Percentiles rank a stretch among this genome's conserved stretches.
Conservation (phyloP, 129 eudicot species). For the Lonicera japonica region DNA sequence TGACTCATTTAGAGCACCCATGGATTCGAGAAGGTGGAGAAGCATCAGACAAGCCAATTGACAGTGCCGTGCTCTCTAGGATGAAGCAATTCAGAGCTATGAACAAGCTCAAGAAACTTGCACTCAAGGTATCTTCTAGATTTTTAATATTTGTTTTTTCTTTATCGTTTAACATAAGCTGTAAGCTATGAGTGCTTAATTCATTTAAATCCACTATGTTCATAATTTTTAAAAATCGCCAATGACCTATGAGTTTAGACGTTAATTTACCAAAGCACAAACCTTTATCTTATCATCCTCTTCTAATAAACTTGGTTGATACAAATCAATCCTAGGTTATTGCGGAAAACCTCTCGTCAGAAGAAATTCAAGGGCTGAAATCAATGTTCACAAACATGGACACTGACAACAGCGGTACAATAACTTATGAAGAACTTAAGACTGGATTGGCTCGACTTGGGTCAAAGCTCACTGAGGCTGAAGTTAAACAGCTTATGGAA, state of each 20-base stretch:
- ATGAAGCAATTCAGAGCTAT: conserved; percentile 98
- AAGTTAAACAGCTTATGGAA: conserved; percentile 93
- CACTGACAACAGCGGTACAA: conserved; percentile 81
- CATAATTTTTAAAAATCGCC: neutral
- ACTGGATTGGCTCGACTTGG: conserved; percentile 89
- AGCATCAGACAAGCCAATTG: conserved; percentile 93
- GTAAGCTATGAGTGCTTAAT: no score
- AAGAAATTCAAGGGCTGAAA: conserved; percentile 89
- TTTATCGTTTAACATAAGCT: neutral
- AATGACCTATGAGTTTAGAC: no score
- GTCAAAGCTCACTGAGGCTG: conserved; percentile 80
- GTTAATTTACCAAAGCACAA: no score
- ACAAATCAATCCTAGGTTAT: conserved; percentile 86
- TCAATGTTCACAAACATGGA: conserved; percentile 86
- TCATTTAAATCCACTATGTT: neutral
- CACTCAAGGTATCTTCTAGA: conserved; percentile 56
- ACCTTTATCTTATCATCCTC: no score
- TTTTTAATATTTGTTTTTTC: neutral
- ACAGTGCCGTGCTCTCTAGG: conserved; percentile 89
- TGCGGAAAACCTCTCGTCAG: conserved; percentile 81
- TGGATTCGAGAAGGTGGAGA: conserved; percentile 91
- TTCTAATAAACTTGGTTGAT: no score
- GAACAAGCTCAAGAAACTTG: conserved; percentile 96
- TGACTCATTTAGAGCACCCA: conserved; percentile 60
- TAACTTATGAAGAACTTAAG: conserved; percentile 85